Conservation (phyloP, 768 basidiomycete genomes). For the Rhodotorula sphaerocarpa region DNA sequence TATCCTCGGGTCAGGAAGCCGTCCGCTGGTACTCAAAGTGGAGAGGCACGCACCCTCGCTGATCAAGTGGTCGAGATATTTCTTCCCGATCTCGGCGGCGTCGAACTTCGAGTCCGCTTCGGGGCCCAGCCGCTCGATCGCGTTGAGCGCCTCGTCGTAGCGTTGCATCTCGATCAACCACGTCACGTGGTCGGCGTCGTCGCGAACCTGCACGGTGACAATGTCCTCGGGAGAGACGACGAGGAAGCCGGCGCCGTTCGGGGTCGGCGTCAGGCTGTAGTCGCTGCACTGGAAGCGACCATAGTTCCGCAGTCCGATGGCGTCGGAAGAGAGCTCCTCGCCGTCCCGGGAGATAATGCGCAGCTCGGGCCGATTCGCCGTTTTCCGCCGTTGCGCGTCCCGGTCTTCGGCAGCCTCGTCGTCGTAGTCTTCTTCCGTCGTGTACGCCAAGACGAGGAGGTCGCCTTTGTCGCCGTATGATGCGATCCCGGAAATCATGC, state of each 20-base stretch:
- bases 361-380: conserved; percentile 85
- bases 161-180: conserved; percentile 81
- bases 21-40: background rate
- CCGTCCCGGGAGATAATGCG: conserved; percentile 80
- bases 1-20: too few relatives aligned
- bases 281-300: conserved; percentile 87
- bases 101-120: conserved; percentile 47
- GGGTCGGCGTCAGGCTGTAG: conserved; percentile 49
- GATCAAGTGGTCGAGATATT: conserved; percentile 78
- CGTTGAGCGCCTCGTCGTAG: conserved; percentile 82
- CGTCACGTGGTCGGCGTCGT: conserved; percentile 75
- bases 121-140: conserved; percentile 57
- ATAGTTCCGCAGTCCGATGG: conserved; percentile 66
- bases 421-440: conserved; percentile 45
- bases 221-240: conserved; percentile 81
- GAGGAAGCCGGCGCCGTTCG: conserved; percentile 50
- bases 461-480: conserved; percentile 49
- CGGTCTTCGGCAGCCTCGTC: background rate
- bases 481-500: conserved; percentile 85
- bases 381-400: conserved; percentile 64
- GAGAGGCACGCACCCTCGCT: conserved; percentile 60
- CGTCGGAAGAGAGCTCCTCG: conserved; percentile 79
- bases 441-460: conserved; percentile 81
- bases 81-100: conserved; percentile 59
- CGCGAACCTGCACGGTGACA: conserved; percentile 76